Evolutionary conservation across 352 stramenopile genomes (phyloP), one percentile per base, ranked within the genome.

Genomic region (Phytophthora niederhauseri): DNA sequence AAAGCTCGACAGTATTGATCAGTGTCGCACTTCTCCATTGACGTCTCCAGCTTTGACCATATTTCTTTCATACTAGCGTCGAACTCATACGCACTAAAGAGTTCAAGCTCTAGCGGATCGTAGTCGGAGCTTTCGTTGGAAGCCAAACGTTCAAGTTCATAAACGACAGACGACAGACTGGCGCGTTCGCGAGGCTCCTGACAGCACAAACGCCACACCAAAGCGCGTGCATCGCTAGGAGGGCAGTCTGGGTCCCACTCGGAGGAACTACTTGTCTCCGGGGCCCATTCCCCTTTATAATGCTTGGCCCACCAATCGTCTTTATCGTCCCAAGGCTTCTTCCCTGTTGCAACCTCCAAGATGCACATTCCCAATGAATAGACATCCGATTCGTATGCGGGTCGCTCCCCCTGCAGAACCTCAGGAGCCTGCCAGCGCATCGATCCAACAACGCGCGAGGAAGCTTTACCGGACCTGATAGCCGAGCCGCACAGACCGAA

Each of bases 401-500:
- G 17, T 1, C 11, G 4, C 38, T 8, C 20, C 6, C 41, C 52
- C 24, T 34, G 17, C 53, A 60, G 22, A 60, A 46, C 61, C 41
- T 71, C 64, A 9, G 51, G 57, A 5, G 64, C 50, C n/a, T 52
- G 36, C 64, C 64, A 66, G 7, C 50, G 36, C 12, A 61, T 36
- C 4, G 63, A 20, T 1, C 55, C 49, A 22, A 43, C 28, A 31
- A 9, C 28, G 9, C 28, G 5, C 28, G 28, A 4, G 28, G 28
- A 31, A 31, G 9, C 28, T 6, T 31, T 6, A 31, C 28, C 9
- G 28, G 28, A 31, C 1, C 28, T 31, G 28, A 1, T 31, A 4
- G 28, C 63, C 34, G 77, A 46, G 17, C 0, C 12, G 19, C 38
- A 19, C 17, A 15, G 19, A 3, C 73, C 73, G 41, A 77, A 80